phyloP scores from a whole-genome alignment of 306 rosid genomes.

The Corylus avellana region DNA sequence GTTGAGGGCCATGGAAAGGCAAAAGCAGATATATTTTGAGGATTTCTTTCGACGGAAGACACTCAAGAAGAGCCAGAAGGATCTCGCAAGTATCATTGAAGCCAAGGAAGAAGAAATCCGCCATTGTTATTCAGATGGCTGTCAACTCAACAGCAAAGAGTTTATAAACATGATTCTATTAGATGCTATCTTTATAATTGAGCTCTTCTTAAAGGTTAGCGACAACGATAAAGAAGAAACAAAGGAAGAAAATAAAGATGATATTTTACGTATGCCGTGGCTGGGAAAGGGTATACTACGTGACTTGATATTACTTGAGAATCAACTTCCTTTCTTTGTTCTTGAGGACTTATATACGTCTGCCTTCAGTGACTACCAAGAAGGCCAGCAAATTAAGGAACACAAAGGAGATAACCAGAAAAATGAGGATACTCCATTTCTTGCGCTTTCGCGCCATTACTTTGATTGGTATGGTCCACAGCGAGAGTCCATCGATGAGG shows the following conservation, averaged over 20 bases:
- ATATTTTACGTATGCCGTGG: slow-evolving; percentile 27
- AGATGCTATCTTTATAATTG: slow-evolving; percentile 30
- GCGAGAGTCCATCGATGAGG: no score
- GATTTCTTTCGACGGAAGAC: neutral
- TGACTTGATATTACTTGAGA: slow-evolving; percentile 33
- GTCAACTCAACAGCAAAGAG: neutral
- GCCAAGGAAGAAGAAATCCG: neutral
- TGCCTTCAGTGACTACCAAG: neutral
- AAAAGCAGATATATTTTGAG: neutral
- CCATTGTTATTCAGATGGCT: neutral
- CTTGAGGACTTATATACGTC: neutral
- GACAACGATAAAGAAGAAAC: neutral
- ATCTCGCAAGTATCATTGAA: neutral
- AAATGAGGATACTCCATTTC: neutral
- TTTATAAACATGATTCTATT: slow-evolving; percentile 5
- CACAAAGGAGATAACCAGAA: neutral
- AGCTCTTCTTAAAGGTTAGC: slow-evolving; percentile 6
- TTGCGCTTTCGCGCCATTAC: neutral
- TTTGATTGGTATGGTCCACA: neutral
- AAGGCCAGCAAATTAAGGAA: neutral
- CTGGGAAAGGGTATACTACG: slow-evolving; percentile 8
- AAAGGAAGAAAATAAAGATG: no score
- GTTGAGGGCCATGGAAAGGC: slow-evolving; percentile 2
- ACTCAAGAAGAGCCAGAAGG: neutral
- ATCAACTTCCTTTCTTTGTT: slow-evolving; percentile 32